Evolutionary conservation across 1,139 yeast species (phyloP), one percentile per base, ranked within the genome.

Genomic region (Yamadazyma triangularis): DNA sequence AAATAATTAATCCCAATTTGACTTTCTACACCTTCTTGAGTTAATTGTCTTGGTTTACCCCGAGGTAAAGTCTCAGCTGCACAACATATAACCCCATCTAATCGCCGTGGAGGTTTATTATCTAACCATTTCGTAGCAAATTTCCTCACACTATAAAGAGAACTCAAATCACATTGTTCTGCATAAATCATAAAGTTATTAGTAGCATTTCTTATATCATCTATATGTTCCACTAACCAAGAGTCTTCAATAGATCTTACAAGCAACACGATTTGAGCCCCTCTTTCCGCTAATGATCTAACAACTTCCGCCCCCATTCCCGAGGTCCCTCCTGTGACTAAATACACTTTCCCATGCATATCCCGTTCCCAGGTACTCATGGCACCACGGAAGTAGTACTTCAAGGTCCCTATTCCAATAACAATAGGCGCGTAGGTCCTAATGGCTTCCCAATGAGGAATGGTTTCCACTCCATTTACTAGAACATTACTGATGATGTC

Each of bases 111-210:
- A 1, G 96, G 95, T 24, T 79, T 66, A 51, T 85, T 88, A 55
- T 91, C 95, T 37, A 91, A 67, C 97, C 97, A 91, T 41, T 71
- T 79, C 2, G 98, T 89, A 19, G 96, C 96, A 63, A 91, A 91
- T 52, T 79, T 78, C 44, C 98, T 70, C n/a, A 91, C 70, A 5
- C 89, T 78, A 51, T 80, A 66, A 38, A 91, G 63, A 33, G 86
- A 79, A 15, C 77, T 68, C 38, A 91, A 64, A 53, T 93, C 94
- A 55, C 95, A 87, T 43, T 79, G 75, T 50, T 91, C 98, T 9
- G 93, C 93, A 53, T 86, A 89, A 24, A 91, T 76, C 68, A 89
- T 55, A 34, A 73, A 71, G 57, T 89, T 91, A 29, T 69, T 68
- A 18, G 91, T 79, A 18, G 56, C 59, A 13, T 76, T 81, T 36